Evolutionary conservation across 805 yeast genomes (phyloP).

Genomic region (Zygoascus ofunaensis): DNA sequence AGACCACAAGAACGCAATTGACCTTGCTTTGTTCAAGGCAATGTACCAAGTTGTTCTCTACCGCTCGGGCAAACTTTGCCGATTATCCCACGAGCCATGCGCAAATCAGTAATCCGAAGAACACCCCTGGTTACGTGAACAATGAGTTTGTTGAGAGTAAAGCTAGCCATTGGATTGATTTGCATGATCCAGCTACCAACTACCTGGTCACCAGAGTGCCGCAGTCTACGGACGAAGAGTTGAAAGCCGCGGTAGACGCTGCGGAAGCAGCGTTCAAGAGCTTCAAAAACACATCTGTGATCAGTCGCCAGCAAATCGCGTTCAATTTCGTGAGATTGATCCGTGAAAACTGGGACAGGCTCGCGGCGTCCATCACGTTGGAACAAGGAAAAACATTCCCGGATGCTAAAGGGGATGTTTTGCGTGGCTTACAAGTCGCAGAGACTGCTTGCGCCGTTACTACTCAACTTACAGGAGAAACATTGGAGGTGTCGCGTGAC

Average conservation of each 20-base stretch:
- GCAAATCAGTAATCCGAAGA: constrained; percentile 25
- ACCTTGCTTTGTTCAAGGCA: too few species aligned
- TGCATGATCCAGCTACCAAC: constrained; percentile 71
- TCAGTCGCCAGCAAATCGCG: constrained; percentile 51
- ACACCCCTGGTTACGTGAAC: constrained; percentile 32
- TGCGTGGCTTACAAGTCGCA: constrained; percentile 70
- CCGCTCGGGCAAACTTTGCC: neutral
- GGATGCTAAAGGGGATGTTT: constrained; percentile 68
- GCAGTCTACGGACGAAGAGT: constrained; percentile 57
- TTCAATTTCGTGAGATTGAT: constrained; percentile 60
- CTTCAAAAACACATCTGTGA: constrained; percentile 44
- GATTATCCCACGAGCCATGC: constrained; percentile 19
- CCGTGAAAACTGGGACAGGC: constrained; percentile 55
- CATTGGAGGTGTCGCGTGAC: constrained; percentile 58
- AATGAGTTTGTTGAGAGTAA: constrained; percentile 43
- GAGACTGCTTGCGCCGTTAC: constrained; percentile 64
- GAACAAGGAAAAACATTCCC: constrained; percentile 73
- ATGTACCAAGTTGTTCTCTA: too few species aligned
- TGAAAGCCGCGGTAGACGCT: constrained; percentile 54
- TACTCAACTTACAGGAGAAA: constrained; percentile 49
- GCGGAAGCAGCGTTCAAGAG: constrained; percentile 53
- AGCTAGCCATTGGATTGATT: constrained; percentile 52
- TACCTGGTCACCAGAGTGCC: constrained; percentile 59
- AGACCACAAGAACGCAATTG: too few species aligned
- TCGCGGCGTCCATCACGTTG: constrained; percentile 54